Evolutionary conservation across 768 basidiomycete species (phyloP), one percentile per base, ranked within the genome.

Genomic region (Russula earlei): DNA sequence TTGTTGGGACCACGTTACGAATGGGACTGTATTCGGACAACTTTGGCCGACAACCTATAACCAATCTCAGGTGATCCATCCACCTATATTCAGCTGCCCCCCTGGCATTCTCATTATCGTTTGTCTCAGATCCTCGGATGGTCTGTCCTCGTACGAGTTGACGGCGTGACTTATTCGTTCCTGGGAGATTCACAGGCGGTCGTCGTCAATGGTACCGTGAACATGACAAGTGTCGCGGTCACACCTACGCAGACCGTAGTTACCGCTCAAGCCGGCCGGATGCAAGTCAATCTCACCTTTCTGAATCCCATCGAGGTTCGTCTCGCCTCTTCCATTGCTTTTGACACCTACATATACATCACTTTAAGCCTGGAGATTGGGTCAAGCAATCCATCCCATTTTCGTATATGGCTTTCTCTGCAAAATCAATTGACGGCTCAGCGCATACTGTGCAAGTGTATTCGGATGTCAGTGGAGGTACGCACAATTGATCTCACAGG

Each of bases 351-450:
- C 29, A 19, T 31, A 20, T 7, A 37, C 19, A 31, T 43, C 20
- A 34, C 29, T 1, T 15, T 11, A 19, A 72, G 70, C 70, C 72
- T 0, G 62, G 64, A 14, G 69, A 75, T 59, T 67, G 68, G 52
- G 67, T 71, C 43, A 64, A 63, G n/a, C 71, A 73, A 52, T 73
- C 73, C 1, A 49, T 74, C 3, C 72, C 74, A 5, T 73, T 74
- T 59, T 68, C 72, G 9, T 75, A 74, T 51, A 36, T 74, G 12
- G 60, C 67, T 9, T 52, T 75, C 5, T 60, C 65, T 7, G 71
- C 66, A 8, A 40, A 27, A 5, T 61, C 72, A 0, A 58, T 62
- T 17, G 72, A 75, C 48, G 69, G 67, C 7, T 56, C 58, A 12
- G 24, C 64, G 14, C 74, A 75, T 54, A 12, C 25, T 12, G 67